These are phyloP conservation scores for Boletus patriciae DNA, from an alignment of 768 basidiomycete genomes.

Conservation along the genomic window DNA sequence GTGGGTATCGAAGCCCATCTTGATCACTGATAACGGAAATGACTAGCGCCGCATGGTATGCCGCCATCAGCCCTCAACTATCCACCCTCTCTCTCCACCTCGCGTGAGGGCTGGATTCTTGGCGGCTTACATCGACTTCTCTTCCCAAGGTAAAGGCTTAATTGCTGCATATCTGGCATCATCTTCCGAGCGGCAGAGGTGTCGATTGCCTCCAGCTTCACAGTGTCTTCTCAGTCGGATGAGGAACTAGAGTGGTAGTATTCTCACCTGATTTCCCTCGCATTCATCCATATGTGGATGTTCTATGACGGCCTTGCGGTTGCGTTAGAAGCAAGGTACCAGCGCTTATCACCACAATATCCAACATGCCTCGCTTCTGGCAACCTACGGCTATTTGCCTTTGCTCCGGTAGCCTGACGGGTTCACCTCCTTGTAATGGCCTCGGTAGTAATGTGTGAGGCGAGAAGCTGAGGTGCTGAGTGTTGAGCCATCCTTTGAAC, in stretches of 20 bases:
- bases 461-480: not conserved
- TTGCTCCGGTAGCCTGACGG: not conserved
- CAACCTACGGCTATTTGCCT: not conserved
- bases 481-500: not conserved
- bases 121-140: not conserved
- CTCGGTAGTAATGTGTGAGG: not conserved
- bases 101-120: not conserved
- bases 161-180: not conserved
- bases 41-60: conserved; percentile 14
- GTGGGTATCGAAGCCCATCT: conserved; percentile 1
- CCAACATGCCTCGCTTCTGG: not conserved
- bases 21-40: conserved; percentile 30
- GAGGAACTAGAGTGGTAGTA: not conserved
- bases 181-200: not conserved
- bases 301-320: conserved; percentile 3
- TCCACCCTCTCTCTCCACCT: not conserved
- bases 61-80: not conserved
- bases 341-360: not conserved
- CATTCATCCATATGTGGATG: not conserved
- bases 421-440: not conserved
- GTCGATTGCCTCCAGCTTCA: not conserved
- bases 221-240: not conserved
- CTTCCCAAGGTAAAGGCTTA: not conserved
- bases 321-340: not conserved
- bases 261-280: not conserved